These are phyloP conservation scores for Harringtonia aguacate DNA, from an alignment of 2,329 filamentous ascomycete species.

Conservation along the genomic window DNA sequence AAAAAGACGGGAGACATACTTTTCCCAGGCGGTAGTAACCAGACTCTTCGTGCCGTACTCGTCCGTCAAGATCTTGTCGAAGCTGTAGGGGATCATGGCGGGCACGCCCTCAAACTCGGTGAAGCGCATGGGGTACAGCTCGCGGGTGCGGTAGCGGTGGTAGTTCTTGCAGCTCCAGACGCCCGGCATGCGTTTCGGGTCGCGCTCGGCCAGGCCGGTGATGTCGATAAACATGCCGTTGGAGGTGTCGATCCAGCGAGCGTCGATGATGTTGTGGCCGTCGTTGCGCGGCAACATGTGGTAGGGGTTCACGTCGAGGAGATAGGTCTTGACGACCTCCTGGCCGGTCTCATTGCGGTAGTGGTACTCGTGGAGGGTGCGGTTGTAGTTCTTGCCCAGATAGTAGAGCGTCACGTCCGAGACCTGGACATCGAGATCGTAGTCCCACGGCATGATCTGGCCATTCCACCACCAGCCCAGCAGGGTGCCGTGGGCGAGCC, in stretches of 20 bases:
- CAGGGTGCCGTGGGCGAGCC: constrained; percentile 77
- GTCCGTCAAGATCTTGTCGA: constrained; percentile 52
- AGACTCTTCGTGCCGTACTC: constrained; percentile 57
- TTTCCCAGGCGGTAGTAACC: constrained; percentile 47
- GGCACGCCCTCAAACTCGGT: constrained; percentile 65
- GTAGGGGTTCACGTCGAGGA: constrained; percentile 70
- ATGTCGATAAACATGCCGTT: constrained; percentile 80
- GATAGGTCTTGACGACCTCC: constrained; percentile 39
- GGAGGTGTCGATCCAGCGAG: constrained; percentile 65
- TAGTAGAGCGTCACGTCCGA: constrained; percentile 54
- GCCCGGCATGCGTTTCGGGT: constrained; percentile 47
- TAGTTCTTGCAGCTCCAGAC: constrained; percentile 72
- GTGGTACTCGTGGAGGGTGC: constrained; percentile 50
- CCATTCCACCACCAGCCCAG: constrained; percentile 87
- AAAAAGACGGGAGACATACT: constrained; percentile 34
- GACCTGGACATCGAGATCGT: constrained; percentile 75
- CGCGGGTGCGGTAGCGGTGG: constrained; percentile 58
- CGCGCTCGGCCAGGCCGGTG: constrained; percentile 61
- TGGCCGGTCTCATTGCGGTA: constrained; percentile 31
- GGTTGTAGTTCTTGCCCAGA: constrained; percentile 57
- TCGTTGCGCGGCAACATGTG: constrained; percentile 50
- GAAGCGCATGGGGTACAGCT: constrained; percentile 66
- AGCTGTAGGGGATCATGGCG: constrained; percentile 58
- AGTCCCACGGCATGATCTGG: constrained; percentile 71
- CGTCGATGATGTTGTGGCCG: constrained; percentile 73